A percentile compares a stretch with the other conserved stretches of the same genome.
Evolutionary conservation across 306 rosid species (phyloP).

Genomic region (Gastrolobium villosum): DNA sequence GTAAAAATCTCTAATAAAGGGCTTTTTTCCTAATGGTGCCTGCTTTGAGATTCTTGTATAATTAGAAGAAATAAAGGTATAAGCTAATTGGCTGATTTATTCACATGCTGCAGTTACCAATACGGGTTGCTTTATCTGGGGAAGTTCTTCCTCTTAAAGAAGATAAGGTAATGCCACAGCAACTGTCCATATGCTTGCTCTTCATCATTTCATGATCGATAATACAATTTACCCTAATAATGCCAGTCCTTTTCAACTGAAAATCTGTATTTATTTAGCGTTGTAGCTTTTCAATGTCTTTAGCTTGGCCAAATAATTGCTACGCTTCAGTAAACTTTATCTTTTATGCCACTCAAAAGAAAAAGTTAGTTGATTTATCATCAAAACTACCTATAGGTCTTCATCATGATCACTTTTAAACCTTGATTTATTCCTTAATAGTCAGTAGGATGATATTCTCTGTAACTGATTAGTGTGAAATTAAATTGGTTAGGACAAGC

Average conservation of each 20-base stretch:
- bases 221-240: not conserved
- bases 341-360: not conserved
- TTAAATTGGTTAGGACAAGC: not conserved
- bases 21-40: slow-evolving; percentile 39
- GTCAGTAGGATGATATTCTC: not conserved
- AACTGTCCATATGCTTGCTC: slow-evolving; percentile 38
- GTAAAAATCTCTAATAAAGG: not conserved
- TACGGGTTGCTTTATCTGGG: slow-evolving; percentile 87
- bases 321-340: slow-evolving; percentile 26
- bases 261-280: slow-evolving; percentile 30
- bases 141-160: slow-evolving; percentile 74
- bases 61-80: slow-evolving; percentile 38
- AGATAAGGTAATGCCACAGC: slow-evolving; percentile 67
- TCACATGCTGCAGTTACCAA: slow-evolving; percentile 72
- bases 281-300: slow-evolving; percentile 27
- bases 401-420: not conserved
- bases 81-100: slow-evolving; percentile 45
- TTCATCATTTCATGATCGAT: slow-evolving; percentile 1
- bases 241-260: slow-evolving; percentile 20
- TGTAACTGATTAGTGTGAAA: not conserved
- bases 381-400: not conserved
- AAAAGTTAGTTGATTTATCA: not conserved
- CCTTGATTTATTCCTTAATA: slow-evolving; percentile 33
- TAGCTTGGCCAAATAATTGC: slow-evolving; percentile 25
- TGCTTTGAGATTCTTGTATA: slow-evolving; percentile 31